phyloP scores from a whole-genome alignment of 768 basidiomycete genomes.

The Rhizopogon vesiculosus region DNA sequence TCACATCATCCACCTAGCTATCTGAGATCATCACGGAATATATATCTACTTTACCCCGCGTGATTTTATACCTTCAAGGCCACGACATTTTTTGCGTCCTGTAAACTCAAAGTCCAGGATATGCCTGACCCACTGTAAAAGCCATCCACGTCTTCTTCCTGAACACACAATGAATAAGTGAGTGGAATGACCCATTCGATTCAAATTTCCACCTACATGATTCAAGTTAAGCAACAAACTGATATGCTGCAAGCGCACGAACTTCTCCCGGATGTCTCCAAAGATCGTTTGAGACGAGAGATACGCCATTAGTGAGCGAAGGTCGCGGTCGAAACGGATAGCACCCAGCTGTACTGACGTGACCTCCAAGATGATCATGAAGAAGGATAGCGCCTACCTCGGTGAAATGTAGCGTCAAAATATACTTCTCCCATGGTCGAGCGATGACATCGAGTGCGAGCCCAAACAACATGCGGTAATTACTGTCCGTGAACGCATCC shows the following conservation, averaged over 20 bases:
- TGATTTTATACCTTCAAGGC: constrained; percentile 41
- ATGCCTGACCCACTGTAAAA: constrained; percentile 94
- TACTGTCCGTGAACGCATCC: constrained; percentile 85
- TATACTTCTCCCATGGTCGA: constrained; percentile 93
- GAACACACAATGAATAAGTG: not conserved
- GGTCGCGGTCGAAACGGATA: constrained; percentile 90
- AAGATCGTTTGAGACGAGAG: constrained; percentile 86
- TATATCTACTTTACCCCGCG: constrained; percentile 1
- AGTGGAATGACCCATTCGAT: not conserved
- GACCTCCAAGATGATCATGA: not conserved
- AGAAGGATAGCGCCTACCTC: constrained; percentile 50
- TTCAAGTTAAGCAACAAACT: constrained; percentile 90
- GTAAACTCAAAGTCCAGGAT: constrained; percentile 74
- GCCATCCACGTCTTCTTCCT: constrained; percentile 95
- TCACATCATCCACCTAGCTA: constrained; percentile 1
- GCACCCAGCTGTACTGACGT: constrained; percentile 71
- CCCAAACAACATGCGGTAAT: constrained; percentile 83
- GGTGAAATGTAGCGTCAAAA: constrained; percentile 76
- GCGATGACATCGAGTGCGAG: constrained; percentile 83
- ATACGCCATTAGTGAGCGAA: constrained; percentile 78
- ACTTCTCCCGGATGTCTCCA: constrained; percentile 90
- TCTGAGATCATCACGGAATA: constrained; percentile 4
- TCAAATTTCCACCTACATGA: constrained; percentile 35
- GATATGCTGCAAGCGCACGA: constrained; percentile 88
- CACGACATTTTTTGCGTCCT: constrained; percentile 71